Evolutionary conservation across 2,329 filamentous ascomycete species (phyloP), one percentile per base, ranked within the genome.

Genomic region (Huntiella bhutanensis): DNA sequence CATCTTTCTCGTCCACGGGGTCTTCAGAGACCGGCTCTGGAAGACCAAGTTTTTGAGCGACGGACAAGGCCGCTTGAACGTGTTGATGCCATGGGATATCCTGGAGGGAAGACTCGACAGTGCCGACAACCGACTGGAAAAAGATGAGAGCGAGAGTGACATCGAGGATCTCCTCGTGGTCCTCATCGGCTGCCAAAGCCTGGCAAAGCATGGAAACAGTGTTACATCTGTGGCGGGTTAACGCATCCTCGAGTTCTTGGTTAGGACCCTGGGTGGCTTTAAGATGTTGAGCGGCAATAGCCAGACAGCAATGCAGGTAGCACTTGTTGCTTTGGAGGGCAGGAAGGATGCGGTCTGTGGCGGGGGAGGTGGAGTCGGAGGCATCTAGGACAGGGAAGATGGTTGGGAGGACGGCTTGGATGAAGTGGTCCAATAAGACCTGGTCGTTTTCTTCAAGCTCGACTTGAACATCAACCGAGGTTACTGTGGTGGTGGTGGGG

Each of bases 71-170:
- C 3, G 87, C 87, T 60, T 92, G 82, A 66, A 96, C 95, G 66
- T 98, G 91, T 60, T 93, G 83, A 65, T 88, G 83, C 91, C 91
- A 98, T 16, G 87, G 79, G 55, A 96, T 93, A 59, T 96, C 87
- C 12, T 84, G 81, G 17, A 95, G 75, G 41, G 73, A 73, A 58
- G 95, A 85, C 55, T 91, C 81, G 33, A 81, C 77, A 55, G 83
- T 76, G 46, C 88, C 88, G 52, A 96, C 88, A 19, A 84, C 80
- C 64, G 82, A 91, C 59, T 94, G 85, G 67, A 95, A 92, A 66
- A 94, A 91, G 59, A 95, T 94, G 75, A 96, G 86, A 44, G 83
- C 86, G 4, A 96, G 71, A 0, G 87, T 86, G 1, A 88, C 86
- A 62, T 96, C 88, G 10, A 96, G 75, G 55, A 93, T 92, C 60